These are phyloP conservation scores for Nitzschia inconspicua DNA, from an alignment of 108 stramenopile species.

Conservation along the genomic window DNA sequence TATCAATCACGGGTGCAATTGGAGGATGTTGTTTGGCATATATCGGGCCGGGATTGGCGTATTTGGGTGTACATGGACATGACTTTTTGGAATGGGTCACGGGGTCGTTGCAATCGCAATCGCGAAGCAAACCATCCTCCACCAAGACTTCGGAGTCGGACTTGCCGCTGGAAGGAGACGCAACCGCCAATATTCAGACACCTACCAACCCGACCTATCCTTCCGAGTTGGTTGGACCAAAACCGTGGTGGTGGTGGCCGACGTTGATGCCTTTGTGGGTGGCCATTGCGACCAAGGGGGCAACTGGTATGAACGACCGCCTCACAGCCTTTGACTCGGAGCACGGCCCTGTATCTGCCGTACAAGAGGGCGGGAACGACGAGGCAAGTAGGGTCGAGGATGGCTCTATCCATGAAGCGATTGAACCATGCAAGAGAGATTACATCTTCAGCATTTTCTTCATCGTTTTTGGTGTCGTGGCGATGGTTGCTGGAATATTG, in stretches of 20 bases:
- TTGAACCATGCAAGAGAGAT: slow-evolving; percentile 45
- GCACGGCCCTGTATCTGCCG: slow-evolving; percentile 3
- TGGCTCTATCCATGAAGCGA: slow-evolving; percentile 1
- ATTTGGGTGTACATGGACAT: slow-evolving; percentile 74
- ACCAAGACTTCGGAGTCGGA: slow-evolving; percentile 19
- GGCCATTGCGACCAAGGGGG: slow-evolving; percentile 23
- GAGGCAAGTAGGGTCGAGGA: too few relatives aligned
- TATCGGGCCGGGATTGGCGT: slow-evolving; percentile 72
- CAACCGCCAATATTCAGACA: slow-evolving; percentile 41
- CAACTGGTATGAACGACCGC: slow-evolving; percentile 33
- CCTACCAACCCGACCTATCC: neutral
- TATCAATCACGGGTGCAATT: slow-evolving; percentile 73
- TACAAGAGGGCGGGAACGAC: neutral
- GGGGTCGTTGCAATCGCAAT: slow-evolving; percentile 2
- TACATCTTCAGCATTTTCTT: slow-evolving; percentile 62
- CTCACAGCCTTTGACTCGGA: slow-evolving; percentile 22
- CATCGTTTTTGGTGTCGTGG: slow-evolving; percentile 64
- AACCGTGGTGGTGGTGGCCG: slow-evolving; percentile 49
- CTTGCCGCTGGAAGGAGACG: slow-evolving; percentile 67
- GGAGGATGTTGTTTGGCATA: slow-evolving; percentile 71
- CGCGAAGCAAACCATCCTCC: neutral
- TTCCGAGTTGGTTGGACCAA: neutral
- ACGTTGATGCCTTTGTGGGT: slow-evolving; percentile 35
- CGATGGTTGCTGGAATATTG: slow-evolving; percentile 54
- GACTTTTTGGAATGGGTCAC: slow-evolving; percentile 40